These are phyloP conservation scores for Sanguinoderma infundibulare DNA, from an alignment of 1,284 basidiomycete species.

Conservation along the genomic window DNA sequence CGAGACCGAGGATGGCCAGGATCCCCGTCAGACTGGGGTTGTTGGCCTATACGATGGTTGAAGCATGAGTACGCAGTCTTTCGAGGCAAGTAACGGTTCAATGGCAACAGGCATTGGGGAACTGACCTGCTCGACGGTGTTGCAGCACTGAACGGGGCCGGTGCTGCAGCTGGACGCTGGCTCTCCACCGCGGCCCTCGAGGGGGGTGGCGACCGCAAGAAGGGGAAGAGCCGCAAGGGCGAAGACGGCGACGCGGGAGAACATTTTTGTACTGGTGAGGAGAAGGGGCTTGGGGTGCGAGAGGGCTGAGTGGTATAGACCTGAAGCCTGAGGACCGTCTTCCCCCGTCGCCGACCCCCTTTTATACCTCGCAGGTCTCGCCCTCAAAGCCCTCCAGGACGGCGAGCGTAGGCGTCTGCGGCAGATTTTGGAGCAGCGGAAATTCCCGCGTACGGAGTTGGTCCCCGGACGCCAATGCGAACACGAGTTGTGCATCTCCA, in stretches of 20 bases:
- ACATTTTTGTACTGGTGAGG: conserved; percentile 9
- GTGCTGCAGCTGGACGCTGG: conserved; percentile 23
- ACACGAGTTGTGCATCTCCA: not conserved
- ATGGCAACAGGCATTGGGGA: not conserved
- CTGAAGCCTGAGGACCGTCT: conserved; percentile 6
- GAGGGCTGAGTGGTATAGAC: conserved; percentile 9
- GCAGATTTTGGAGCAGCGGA: not conserved
- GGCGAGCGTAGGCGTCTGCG: not conserved
- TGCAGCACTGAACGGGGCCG: conserved; percentile 29
- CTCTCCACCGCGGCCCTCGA: conserved; percentile 14
- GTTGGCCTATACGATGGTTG: not conserved
- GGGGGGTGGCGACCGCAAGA: conserved; percentile 36
- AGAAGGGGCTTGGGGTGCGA: not conserved
- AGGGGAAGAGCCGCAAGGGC: conserved; percentile 27
- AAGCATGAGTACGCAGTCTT: not conserved
- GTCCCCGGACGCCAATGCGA: not conserved
- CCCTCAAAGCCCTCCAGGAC: not conserved
- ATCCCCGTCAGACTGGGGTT: not conserved
- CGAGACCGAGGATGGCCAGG: conserved; percentile 26
- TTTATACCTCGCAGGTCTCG: conserved; percentile 7
- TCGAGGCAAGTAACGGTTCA: too few species aligned
- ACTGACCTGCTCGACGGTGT: conserved; percentile 26
- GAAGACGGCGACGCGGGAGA: conserved; percentile 21
- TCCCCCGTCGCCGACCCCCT: not conserved
- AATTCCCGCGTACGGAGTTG: too few species aligned